These are phyloP conservation scores for Sporothrix protearum DNA, from an alignment of 2,329 filamentous ascomycete genomes.

Conservation along the genomic window DNA sequence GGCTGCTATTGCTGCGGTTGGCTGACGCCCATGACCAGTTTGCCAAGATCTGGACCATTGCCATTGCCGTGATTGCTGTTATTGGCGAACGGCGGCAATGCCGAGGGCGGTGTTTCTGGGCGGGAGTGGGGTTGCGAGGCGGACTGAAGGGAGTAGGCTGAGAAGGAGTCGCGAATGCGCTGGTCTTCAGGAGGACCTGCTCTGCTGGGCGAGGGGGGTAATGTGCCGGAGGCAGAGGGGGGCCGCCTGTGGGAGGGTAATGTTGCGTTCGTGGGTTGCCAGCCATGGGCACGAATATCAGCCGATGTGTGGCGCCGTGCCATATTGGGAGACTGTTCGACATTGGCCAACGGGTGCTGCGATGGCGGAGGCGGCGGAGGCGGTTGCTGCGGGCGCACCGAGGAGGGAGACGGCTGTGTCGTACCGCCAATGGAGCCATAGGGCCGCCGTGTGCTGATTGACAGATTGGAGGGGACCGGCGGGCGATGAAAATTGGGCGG, in stretches of 20 bases:
- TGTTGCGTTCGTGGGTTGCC: conserved; percentile 61
- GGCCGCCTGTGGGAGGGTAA: conserved; percentile 58
- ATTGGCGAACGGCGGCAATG: conserved; percentile 50
- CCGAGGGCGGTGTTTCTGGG: conserved; percentile 52
- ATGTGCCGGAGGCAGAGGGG: conserved; percentile 43
- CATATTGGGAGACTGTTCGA: conserved; percentile 64
- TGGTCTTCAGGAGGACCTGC: conserved; percentile 48
- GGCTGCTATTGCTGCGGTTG: conserved; percentile 43
- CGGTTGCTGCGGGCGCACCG: conserved; percentile 63
- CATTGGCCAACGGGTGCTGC: conserved; percentile 46
- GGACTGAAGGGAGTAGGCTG: conserved; percentile 50
- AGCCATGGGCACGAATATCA: conserved; percentile 86
- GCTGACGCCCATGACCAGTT: conserved; percentile 56
- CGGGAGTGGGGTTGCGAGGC: conserved; percentile 49
- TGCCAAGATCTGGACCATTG: conserved; percentile 41
- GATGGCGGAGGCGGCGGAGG: conserved; percentile 46
- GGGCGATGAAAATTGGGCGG: conserved; percentile 67
- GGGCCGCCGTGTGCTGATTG: conserved; percentile 68
- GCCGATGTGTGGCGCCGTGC: conserved; percentile 87
- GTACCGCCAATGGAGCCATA: conserved; percentile 82
- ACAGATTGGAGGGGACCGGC: conserved; percentile 75
- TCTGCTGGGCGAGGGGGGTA: conserved; percentile 57
- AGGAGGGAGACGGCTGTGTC: conserved; percentile 68
- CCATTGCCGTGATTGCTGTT: conserved; percentile 30
- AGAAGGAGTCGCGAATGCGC: conserved; percentile 55